Base-by-base conservation (phyloP, 148 eudicot species). In the Chenopodium album region DNA sequence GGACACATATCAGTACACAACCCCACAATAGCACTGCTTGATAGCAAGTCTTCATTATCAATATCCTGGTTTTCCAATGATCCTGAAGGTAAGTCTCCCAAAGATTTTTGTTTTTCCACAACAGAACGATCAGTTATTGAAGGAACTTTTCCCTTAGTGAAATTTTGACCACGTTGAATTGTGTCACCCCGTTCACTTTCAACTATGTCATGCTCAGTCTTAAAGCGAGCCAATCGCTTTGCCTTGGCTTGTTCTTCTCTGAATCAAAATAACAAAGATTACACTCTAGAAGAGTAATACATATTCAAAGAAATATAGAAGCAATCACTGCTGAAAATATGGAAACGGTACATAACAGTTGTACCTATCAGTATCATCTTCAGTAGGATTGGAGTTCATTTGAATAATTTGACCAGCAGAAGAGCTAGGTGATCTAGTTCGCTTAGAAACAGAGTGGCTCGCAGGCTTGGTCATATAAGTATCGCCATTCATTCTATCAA, bases 1-100 rank as follows among this genome's bases (percentile, higher is more conserved):
- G 99, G 99, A 90, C 99, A 96, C 99, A 94, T 96, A 86, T 96
- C 99, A 82, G 92, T 90, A 86, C 99, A 96, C 71, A 87, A 69
- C 88, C 99, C 99, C 69, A 88, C 88, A 75, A 96, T 96, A 76
- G 88, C 75, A 69, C 81, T 80, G 37, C 86, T 80, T 73, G 93
- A 84, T 46, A 85, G 89, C 79, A 75, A 62, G 48, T 86, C 92
- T 89, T 96, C 95, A 85, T 83, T 73, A 80, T 94, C 97, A 70
- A 82, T 62, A 71, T 86, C 89, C 87, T 83, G 85, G 52, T 89
- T 90, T 76, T 85, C 93, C 60, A 75, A 73, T 78, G 84, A 32
- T 67, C 88, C 90, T 32, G 83, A 46, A 83, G 86, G 76, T 71
- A 79, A 73, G 70, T 86, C 88, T 71, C 67, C 89, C 28, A 44